These are phyloP conservation scores for Actinomortierella wolfii DNA, from an alignment of 371 early-diverging fungal species.

Conservation along the genomic window DNA sequence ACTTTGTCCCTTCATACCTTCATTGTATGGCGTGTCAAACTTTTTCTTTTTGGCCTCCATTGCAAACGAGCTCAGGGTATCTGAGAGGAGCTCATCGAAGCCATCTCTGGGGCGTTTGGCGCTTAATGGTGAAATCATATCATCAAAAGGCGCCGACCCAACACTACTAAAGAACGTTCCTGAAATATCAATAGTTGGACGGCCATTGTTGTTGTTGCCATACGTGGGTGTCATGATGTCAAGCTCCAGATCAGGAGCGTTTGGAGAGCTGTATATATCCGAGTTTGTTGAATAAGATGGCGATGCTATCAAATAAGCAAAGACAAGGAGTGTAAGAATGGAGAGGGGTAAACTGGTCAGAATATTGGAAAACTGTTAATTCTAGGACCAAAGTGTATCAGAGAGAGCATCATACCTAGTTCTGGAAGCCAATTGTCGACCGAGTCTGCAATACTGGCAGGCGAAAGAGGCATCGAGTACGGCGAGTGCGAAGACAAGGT, in stretches of 20 bases:
- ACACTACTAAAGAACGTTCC: constrained; percentile 18
- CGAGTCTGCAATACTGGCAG: constrained; percentile 24
- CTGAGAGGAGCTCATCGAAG: constrained; percentile 51
- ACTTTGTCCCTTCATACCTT: constrained; percentile 40
- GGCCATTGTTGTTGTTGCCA: not conserved
- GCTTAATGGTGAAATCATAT: constrained; percentile 9
- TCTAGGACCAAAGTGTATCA: no score
- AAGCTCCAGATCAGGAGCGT: constrained; percentile 24
- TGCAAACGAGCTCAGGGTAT: constrained; percentile 45
- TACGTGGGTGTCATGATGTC: constrained; percentile 24
- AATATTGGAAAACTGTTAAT: no score
- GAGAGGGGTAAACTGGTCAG: not conserved
- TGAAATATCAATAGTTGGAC: constrained; percentile 25
- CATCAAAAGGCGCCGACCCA: constrained; percentile 8
- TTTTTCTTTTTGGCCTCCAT: constrained; percentile 40
- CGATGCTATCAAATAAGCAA: constrained; percentile 11
- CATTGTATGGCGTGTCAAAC: constrained; percentile 51
- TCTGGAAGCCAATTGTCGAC: constrained; percentile 40
- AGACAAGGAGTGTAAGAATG: not conserved
- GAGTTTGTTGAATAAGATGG: constrained; percentile 37
- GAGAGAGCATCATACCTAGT: constrained; percentile 16
- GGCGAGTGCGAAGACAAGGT: constrained; percentile 27
- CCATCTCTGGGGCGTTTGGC: constrained; percentile 48
- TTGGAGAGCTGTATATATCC: constrained; percentile 31
- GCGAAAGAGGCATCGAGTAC: constrained; percentile 31